Evolutionary conservation across 2,329 filamentous ascomycete genomes (phyloP).

Genomic region (Alternaria rosae): DNA sequence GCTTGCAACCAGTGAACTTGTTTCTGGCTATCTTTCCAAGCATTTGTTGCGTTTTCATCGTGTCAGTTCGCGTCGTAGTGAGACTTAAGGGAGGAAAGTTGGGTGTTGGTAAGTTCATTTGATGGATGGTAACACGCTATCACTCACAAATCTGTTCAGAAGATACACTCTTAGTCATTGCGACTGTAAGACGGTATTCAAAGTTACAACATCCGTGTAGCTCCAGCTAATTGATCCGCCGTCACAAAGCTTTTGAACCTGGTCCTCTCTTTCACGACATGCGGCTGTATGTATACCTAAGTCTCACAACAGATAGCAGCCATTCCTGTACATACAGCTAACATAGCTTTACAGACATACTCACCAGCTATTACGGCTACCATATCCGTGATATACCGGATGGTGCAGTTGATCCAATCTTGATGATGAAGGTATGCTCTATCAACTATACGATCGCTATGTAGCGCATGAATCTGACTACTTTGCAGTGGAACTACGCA

Average conservation of each 20-base stretch:
- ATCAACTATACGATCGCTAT: neutral
- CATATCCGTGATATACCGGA: conserved; percentile 20
- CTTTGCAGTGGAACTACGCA: conserved; percentile 20
- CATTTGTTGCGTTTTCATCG: neutral
- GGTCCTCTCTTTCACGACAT: conserved; percentile 16
- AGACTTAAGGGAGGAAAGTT: conserved; percentile 1
- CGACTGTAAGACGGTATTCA: conserved; percentile 1
- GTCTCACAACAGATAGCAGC: neutral
- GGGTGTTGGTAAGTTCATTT: neutral
- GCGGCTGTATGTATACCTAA: conserved; percentile 5
- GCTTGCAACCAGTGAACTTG: conserved; percentile 5
- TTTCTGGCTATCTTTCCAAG: conserved; percentile 13
- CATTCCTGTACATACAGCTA: neutral
- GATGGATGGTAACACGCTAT: neutral
- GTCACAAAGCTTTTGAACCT: conserved; percentile 9
- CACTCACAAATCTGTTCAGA: neutral
- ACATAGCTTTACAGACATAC: conserved; percentile 4
- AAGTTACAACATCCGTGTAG: neutral
- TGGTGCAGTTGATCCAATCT: conserved; percentile 14
- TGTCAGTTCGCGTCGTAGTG: conserved; percentile 1
- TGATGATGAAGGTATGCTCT: conserved; percentile 15
- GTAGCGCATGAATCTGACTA: neutral
- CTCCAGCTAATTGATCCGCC: neutral
- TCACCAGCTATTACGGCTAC: conserved; percentile 23
- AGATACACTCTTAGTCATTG: conserved; percentile 11